Evolutionary conservation across 441 rosid genomes (phyloP).

Genomic region (Pelargonium australe): DNA sequence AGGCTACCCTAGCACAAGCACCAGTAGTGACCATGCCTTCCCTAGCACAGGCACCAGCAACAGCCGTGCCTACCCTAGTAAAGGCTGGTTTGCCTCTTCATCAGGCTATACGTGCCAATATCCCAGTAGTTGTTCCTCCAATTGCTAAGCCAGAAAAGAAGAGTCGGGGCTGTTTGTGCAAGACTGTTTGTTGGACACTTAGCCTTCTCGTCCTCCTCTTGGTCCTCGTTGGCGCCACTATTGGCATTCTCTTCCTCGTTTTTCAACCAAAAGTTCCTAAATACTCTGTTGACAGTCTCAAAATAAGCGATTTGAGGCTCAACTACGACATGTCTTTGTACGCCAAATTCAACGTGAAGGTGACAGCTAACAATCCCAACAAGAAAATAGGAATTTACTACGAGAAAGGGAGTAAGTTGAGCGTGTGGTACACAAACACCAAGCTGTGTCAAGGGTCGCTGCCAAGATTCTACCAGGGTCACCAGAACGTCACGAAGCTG

Average conservation of each 20-base stretch:
- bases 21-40: no score
- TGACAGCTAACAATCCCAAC: conserved; percentile 57
- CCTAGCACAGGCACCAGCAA: no score
- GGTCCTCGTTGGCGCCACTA: conserved; percentile 28
- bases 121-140: conserved; percentile 23
- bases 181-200: conserved; percentile 40
- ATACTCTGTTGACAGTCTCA: conserved; percentile 40
- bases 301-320: conserved; percentile 44
- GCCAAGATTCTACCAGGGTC: conserved; percentile 57
- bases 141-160: conserved; percentile 18
- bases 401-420: conserved; percentile 41
- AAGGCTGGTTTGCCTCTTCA: neutral
- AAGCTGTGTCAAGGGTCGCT: conserved; percentile 47
- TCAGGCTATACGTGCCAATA: conserved; percentile 11
- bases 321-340: conserved; percentile 40
- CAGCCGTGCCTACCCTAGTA: no score
- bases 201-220: conserved; percentile 31
- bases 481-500: conserved; percentile 43
- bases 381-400: conserved; percentile 50
- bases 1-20: no score
- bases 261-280: conserved; percentile 46
- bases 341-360: conserved; percentile 42
- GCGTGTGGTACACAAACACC: conserved; percentile 41
- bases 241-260: conserved; percentile 38
- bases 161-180: conserved; percentile 32